Base-by-base conservation (phyloP, 2,329 filamentous ascomycete species). In the Exophiala calicioides region DNA sequence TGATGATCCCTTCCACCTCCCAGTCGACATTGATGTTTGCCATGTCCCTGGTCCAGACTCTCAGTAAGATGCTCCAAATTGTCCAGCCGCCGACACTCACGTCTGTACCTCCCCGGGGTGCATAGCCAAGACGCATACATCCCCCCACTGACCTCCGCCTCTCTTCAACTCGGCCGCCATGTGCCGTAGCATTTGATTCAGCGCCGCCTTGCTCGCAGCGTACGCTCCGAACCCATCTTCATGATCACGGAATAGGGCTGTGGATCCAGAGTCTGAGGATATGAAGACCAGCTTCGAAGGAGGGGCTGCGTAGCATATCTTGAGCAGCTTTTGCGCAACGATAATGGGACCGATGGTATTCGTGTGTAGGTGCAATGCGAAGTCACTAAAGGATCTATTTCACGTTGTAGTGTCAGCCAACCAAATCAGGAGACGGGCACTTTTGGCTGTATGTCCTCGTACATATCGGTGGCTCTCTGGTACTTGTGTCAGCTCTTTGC, bases 341-440 rank as follows among this genome's bases (percentile, higher is more conserved):
- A 80, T 72, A 49, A 81, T 76, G n/a, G 78, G 78, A 0, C 78
- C 78, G 44, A 82, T 76, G 12, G 76, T 77, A 60, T 81, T 81
- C 30, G 77, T 80, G 43, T 77, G 70, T 3, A 81, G 66, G 55
- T 81, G 78, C 50, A 76, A 71, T 8, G 74, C 68, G 50, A 81
- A 80, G 32, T 74, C 68, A 23, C 72, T 64, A 59, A 77, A 80
- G 5, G 76, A 74, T 40, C 76, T 78, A 39, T 27, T 3, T 8
- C 12, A 34, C 8, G 35, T 15, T 10, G 19, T 4, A 20, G 4
- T 5, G 37, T 47, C 23, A 44, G 44, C n/a, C 12, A 44, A 12
- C 34, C 20, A 13, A 23, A 34, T 24, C 21, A 16, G 9, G 18
- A 10, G 30, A 23, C 16, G 38, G 24, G 43, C 10, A 3, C 10